These are phyloP conservation scores for Magnolia sinica DNA, from an alignment of 164 flowering plant genomes.

Conservation along the genomic window DNA sequence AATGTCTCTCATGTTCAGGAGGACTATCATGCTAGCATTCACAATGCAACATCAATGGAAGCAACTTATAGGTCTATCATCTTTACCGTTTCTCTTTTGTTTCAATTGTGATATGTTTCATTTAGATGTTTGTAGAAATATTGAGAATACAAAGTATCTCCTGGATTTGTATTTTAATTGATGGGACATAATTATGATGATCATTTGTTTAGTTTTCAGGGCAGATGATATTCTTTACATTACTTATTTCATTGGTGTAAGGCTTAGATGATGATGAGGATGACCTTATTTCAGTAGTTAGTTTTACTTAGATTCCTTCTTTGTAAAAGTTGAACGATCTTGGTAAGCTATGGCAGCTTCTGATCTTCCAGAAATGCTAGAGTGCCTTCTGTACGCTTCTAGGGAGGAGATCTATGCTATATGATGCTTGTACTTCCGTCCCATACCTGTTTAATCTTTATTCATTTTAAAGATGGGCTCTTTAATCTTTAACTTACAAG, in stretches of 20 bases:
- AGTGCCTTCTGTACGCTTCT: not conserved
- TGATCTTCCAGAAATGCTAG: not conserved
- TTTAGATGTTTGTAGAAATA: not conserved
- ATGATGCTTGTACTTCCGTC: not conserved
- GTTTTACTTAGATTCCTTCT: no score
- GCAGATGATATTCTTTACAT: no score
- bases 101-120: not conserved
- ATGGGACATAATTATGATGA: no score
- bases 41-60: conserved; percentile 41
- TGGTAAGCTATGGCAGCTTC: no score
- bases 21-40: conserved; percentile 83
- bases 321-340: no score
- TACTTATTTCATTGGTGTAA: no score
- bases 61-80: conserved; percentile 50
- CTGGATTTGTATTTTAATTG: not conserved
- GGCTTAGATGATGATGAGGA: no score
- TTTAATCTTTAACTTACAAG: not conserved
- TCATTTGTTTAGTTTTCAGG: no score
- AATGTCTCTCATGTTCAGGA: conserved; percentile 19
- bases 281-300: no score
- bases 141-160: not conserved
- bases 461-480: not conserved
- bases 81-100: not conserved
- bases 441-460: not conserved
- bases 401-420: not conserved